These are phyloP conservation scores for Mycena crocata DNA, from an alignment of 768 basidiomycete species.

Conservation along the genomic window DNA sequence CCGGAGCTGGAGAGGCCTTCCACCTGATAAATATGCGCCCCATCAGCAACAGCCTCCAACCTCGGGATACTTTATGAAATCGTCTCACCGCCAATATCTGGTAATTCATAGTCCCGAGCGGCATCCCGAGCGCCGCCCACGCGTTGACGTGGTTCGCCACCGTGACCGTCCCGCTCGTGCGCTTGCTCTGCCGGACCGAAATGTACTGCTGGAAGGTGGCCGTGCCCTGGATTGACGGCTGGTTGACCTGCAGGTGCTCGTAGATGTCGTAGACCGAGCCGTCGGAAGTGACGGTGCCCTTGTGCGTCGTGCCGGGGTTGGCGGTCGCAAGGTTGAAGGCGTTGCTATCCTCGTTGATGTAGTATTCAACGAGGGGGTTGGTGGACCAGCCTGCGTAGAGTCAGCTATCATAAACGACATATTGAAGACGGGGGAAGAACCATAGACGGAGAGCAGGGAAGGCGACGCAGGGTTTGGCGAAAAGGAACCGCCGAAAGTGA, in stretches of 20 bases:
- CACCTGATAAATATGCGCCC: slow-evolving; percentile 4
- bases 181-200: slow-evolving; percentile 28
- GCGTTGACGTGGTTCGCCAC: slow-evolving; percentile 27
- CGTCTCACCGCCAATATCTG: slow-evolving; percentile 26
- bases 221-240: slow-evolving; percentile 29
- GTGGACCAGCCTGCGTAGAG: slow-evolving; percentile 35
- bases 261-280: slow-evolving; percentile 28
- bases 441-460: slow-evolving; percentile 31
- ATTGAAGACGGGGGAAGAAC: slow-evolving; percentile 4
- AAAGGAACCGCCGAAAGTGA: slow-evolving; percentile 22
- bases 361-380: slow-evolving; percentile 31
- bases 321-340: slow-evolving; percentile 24
- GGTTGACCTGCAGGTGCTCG: slow-evolving; percentile 26
- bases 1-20: slow-evolving; percentile 12
- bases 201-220: slow-evolving; percentile 29
- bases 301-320: slow-evolving; percentile 20
- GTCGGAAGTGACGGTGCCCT: slow-evolving; percentile 27
- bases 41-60: neutral
- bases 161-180: slow-evolving; percentile 26
- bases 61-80: neutral
- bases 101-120: slow-evolving; percentile 22
- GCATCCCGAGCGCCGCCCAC: slow-evolving; percentile 28
- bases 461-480: slow-evolving; percentile 28
- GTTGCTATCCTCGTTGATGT: slow-evolving; percentile 28
- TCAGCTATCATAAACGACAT: neutral